These are phyloP conservation scores for Psidium guajava DNA, from an alignment of 345 rosid species.

Conservation along the genomic window DNA sequence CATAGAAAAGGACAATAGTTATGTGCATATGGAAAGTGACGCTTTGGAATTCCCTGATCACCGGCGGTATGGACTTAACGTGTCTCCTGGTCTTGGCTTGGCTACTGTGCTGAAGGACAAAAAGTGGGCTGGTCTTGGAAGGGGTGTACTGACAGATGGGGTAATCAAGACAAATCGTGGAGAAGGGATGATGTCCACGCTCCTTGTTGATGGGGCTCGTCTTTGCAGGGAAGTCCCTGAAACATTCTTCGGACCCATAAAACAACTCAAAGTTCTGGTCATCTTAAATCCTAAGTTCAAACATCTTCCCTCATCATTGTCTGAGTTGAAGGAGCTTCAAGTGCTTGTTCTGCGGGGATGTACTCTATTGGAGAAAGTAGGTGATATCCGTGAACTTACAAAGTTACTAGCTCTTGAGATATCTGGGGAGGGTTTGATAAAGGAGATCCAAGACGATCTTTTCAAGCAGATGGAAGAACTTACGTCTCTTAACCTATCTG, in stretches of 20 bases:
- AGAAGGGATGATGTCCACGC: background rate
- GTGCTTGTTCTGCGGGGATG: slow-evolving; percentile 35
- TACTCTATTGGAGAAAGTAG: background rate
- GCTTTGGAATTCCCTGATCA: slow-evolving; percentile 11
- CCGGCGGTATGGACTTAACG: slow-evolving; percentile 1
- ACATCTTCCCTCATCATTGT: slow-evolving; percentile 7
- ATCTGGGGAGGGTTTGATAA: background rate
- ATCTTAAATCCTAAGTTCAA: background rate
- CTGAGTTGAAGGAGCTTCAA: slow-evolving; percentile 10
- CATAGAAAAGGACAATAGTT: slow-evolving; percentile 30
- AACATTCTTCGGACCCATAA: background rate
- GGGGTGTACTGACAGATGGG: slow-evolving; percentile 26
- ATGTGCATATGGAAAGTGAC: slow-evolving; percentile 29
- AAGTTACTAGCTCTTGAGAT: background rate
- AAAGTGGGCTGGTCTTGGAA: slow-evolving; percentile 14
- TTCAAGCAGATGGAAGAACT: background rate
- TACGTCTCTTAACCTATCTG: background rate
- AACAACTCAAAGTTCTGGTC: background rate
- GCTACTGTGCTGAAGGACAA: slow-evolving; percentile 6
- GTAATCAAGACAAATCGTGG: slow-evolving; percentile 23
- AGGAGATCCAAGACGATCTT: background rate
- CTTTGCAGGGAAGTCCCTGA: background rate
- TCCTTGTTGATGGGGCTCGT: background rate
- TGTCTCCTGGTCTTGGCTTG: slow-evolving; percentile 7
- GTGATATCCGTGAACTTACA: background rate